These are phyloP conservation scores for Urochloa ruziziensis DNA, from an alignment of 176 grass and related monocot species.

Conservation along the genomic window DNA sequence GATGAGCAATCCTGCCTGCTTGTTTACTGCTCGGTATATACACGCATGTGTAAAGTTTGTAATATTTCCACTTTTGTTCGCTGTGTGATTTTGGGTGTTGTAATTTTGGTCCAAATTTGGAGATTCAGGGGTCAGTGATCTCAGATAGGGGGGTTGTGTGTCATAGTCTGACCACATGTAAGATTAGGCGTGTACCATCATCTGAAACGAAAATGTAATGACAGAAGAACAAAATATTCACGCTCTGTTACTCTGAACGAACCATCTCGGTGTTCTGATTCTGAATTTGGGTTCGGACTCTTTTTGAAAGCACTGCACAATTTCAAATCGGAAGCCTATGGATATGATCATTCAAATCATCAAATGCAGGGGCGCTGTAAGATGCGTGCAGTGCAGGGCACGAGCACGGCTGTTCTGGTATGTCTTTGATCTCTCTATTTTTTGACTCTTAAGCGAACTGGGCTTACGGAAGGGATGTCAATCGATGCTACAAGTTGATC, in stretches of 20 bases:
- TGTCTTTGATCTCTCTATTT: background rate
- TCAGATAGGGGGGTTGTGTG: constrained; percentile 11
- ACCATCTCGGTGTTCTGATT: background rate
- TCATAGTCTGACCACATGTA: constrained; percentile 31
- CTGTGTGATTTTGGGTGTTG: background rate
- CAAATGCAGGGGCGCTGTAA: background rate
- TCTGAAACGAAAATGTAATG: constrained; percentile 29
- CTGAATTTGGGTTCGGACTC: background rate
- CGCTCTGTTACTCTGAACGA: background rate
- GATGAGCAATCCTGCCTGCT: constrained; percentile 27
- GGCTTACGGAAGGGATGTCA: background rate
- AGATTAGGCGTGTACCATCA: constrained; percentile 24
- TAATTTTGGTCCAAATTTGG: constrained; percentile 26
- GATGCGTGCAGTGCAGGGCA: constrained; percentile 42
- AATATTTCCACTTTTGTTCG: constrained; percentile 6
- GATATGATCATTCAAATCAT: background rate
- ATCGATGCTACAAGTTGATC: background rate
- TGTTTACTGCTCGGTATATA: constrained; percentile 35
- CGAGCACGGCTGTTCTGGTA: background rate
- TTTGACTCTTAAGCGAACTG: background rate
- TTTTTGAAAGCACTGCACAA: background rate
- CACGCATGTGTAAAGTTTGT: background rate
- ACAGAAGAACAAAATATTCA: constrained; percentile 14
- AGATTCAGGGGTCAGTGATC: constrained; percentile 5
- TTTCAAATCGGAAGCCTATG: background rate